Conservation (phyloP, 306 rosid species). For the Gillenia trifoliata region DNA sequence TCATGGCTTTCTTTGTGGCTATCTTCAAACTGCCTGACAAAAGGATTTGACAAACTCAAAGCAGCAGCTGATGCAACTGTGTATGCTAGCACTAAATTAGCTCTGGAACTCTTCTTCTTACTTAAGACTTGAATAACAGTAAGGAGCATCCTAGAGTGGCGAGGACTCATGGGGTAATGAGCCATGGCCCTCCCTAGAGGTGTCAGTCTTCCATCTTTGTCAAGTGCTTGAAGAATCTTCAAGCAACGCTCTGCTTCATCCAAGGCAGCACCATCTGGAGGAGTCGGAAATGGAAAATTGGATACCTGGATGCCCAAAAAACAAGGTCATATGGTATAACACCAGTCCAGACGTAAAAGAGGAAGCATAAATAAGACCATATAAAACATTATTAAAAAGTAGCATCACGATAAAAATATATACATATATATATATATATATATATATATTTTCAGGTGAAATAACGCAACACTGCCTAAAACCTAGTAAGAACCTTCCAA, state of each 20-base stretch:
- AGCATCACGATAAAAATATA: background rate
- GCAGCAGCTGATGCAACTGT: constrained; percentile 85
- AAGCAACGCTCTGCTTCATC: constrained; percentile 81
- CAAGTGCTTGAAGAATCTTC: constrained; percentile 86
- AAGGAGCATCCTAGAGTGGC: constrained; percentile 92
- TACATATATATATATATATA: background rate
- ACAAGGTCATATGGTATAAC: background rate
- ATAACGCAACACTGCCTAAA: constrained; percentile 3
- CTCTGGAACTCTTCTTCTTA: constrained; percentile 35
- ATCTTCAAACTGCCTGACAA: constrained; percentile 59
- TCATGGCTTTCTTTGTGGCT: constrained; percentile 33
- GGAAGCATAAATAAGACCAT: constrained; percentile 1
- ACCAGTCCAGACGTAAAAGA: background rate
- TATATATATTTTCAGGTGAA: background rate
- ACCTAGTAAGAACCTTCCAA: constrained; percentile 6
- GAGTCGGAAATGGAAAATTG: constrained; percentile 91
- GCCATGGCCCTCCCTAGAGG: constrained; percentile 83
- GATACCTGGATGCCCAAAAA: constrained; percentile 43
- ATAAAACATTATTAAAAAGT: constrained; percentile 4
- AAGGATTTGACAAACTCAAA: constrained; percentile 83
- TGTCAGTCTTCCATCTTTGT: constrained; percentile 55
- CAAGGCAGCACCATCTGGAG: constrained; percentile 54
- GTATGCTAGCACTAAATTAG: constrained; percentile 64
- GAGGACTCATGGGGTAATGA: constrained; percentile 85
- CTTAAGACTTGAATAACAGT: constrained; percentile 58